phyloP scores from a whole-genome alignment of 78 protist genomes.

The Planoprotostelium fungivorum region DNA sequence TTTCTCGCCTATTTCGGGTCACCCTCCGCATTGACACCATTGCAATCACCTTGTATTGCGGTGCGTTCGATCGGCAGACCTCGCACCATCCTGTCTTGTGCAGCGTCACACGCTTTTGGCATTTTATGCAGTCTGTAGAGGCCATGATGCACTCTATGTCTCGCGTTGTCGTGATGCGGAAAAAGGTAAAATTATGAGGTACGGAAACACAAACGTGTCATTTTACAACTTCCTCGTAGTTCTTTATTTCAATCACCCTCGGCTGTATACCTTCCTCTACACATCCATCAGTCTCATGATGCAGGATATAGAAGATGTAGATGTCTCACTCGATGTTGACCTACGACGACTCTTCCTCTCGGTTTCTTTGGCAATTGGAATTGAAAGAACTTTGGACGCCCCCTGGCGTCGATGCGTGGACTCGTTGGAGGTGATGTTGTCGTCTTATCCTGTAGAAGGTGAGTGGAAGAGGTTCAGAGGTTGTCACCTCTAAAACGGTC shows the following conservation, averaged over 20 bases:
- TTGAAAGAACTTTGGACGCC: background rate
- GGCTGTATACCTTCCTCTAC: no score
- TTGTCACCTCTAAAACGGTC: no score
- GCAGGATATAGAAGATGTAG: background rate
- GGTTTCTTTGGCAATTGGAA: background rate
- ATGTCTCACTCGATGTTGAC: background rate
- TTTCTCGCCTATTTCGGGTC: background rate
- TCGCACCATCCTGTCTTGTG: background rate
- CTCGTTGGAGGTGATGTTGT: background rate
- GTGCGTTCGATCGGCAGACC: background rate
- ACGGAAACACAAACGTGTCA: no score
- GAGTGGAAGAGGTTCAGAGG: no score
- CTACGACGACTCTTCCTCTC: background rate
- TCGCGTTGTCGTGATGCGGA: no score
- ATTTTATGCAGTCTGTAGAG: background rate
- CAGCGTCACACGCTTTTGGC: background rate
- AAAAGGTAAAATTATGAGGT: no score
- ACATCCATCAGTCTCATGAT: background rate
- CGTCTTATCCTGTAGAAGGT: no score
- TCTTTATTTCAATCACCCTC: no score
- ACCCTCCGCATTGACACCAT: background rate
- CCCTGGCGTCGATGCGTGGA: background rate
- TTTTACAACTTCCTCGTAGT: no score
- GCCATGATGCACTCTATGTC: no score
- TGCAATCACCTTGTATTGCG: background rate